Conservation (phyloP, 2,329 filamentous ascomycete genomes). For the Arthrobotrys pseudoclavata region DNA sequence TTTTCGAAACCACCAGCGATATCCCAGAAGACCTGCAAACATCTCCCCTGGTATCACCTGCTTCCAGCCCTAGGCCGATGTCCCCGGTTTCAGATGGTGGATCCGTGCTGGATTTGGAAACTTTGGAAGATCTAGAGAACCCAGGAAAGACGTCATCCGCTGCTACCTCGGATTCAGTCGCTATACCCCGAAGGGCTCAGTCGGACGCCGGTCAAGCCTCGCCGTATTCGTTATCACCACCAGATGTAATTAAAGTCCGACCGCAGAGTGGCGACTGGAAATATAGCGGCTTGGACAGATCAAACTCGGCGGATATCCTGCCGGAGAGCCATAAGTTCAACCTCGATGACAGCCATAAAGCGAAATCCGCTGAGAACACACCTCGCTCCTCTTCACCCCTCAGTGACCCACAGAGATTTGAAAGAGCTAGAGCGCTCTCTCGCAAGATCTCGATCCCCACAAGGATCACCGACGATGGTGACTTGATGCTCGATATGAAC, state of each 20-base stretch:
- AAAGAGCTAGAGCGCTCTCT: conserved; percentile 85
- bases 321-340: conserved; percentile 66
- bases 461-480: conserved; percentile 89
- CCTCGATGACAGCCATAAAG: conserved; percentile 55
- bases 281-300: conserved; percentile 67
- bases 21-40: conserved; percentile 96
- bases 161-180: conserved; percentile 60
- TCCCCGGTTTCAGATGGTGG: conserved; percentile 62
- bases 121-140: conserved; percentile 67
- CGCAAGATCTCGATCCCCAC: conserved; percentile 90
- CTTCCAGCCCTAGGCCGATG: conserved; percentile 76
- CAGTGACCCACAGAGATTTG: conserved; percentile 79
- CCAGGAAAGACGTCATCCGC: conserved; percentile 61
- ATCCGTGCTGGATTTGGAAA: conserved; percentile 65
- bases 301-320: conserved; percentile 72
- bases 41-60: conserved; percentile 90
- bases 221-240: conserved; percentile 67
- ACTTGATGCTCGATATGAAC: conserved; percentile 98
- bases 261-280: conserved; percentile 64
- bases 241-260: conserved; percentile 63
- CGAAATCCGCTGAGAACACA: conserved; percentile 61
- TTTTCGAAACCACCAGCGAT: conserved; percentile 92
- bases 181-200: conserved; percentile 65
- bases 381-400: conserved; percentile 80
- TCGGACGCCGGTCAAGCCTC: conserved; percentile 68